Base-by-base conservation (phyloP, 805 yeast genomes). In the Metschnikowia proteae region DNA sequence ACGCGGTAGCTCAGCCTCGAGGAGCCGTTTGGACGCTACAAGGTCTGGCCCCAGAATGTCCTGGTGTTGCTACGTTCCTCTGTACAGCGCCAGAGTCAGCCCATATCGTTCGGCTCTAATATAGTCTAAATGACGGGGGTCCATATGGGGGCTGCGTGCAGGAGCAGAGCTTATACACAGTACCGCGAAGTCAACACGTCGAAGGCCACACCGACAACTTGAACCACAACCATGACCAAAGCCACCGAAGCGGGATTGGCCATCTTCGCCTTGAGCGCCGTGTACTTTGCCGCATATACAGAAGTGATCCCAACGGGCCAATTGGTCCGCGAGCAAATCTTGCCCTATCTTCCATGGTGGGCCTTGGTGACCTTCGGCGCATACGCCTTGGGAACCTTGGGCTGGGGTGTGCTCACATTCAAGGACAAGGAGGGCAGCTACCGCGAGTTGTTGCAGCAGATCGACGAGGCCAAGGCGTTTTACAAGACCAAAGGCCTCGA, bases 261-360 rank as follows among this genome's bases (percentile, higher is more conserved):
- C 5, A 54, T 75, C 28, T 73, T 75, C 52, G 68, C 77, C 23
- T 58, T 73, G n/a, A 61, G 76, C 5, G 76, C 84, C 2, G 61
- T 81, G 6, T 84, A 84, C 66, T 67, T 76, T 57, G 75, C 81
- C 3, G 68, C 83, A 27, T 64, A 63, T 50, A 55, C 71, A 13
- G 83, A 82, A 11, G 74, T 76, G 36, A 67, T 84, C 48, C 89
- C 89, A 38, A 66, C 78, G 5, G 71, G 81, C 6, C 65, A 62
- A n/a, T 56, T 63, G 30, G 58, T 84, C 56, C 76, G 73, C 42
- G 59, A 68, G 27, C 82, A 82, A 55, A 75, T 84, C 43, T 66
- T 84, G 52, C 89, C 89, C 7, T 82, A 74, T 55, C 63, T 84
- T 50, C 90, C 90, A 31, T 83, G 77, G 73, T 84, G 89, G 90